These are phyloP conservation scores for Brachypodium distachyon DNA, from an alignment of 202 grass and related monocot genomes.

Conservation along the genomic window DNA sequence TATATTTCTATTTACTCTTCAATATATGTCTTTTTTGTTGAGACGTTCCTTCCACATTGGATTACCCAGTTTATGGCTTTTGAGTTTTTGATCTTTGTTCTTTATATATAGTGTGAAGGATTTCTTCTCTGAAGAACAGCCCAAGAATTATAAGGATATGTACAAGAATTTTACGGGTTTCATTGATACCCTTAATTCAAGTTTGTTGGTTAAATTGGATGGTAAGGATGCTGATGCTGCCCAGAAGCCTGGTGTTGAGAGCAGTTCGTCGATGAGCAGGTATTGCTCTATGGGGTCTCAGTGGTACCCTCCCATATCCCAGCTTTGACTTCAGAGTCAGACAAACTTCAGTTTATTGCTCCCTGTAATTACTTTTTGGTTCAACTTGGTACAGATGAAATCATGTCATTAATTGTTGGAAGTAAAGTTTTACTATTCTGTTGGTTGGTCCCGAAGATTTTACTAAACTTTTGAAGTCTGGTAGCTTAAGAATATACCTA, in stretches of 20 bases:
- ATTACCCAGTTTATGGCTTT: background rate
- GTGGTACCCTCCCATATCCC: background rate
- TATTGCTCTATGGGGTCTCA: slow-evolving; percentile 17
- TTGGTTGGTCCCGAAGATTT: background rate
- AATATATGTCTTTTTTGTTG: background rate
- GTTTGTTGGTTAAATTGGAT: slow-evolving; percentile 51
- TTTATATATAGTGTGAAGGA: slow-evolving; percentile 61
- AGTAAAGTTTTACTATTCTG: background rate
- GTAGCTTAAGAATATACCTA: background rate
- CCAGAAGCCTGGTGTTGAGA: slow-evolving; percentile 23
- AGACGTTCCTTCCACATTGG: background rate
- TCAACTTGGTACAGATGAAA: background rate
- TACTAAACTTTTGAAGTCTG: background rate
- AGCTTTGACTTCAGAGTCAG: background rate
- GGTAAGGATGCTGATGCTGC: slow-evolving; percentile 11
- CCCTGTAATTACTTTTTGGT: background rate
- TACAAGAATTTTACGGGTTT: slow-evolving; percentile 84
- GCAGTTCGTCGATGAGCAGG: slow-evolving; percentile 45
- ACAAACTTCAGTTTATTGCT: background rate
- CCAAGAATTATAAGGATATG: slow-evolving; percentile 72
- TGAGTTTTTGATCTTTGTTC: slow-evolving; percentile 4
- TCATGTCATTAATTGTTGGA: background rate
- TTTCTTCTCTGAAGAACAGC: slow-evolving; percentile 42
- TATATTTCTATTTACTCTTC: too few relatives aligned
- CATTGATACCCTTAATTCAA: slow-evolving; percentile 49